Evolutionary conservation across 1,139 yeast species (phyloP).

Genomic region (Blastobotrys ciferrii): DNA sequence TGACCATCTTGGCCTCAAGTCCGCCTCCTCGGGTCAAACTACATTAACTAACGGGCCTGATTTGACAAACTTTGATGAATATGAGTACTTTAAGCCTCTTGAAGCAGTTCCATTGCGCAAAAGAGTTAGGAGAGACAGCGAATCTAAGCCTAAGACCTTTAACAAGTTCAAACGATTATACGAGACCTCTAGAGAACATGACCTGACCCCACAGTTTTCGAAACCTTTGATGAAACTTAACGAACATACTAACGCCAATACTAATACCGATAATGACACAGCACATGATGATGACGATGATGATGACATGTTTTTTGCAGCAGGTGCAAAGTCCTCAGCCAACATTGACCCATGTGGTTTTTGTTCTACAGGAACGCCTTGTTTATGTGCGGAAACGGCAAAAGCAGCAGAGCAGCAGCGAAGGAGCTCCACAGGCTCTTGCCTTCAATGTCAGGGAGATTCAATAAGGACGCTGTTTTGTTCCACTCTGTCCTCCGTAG

Average conservation of each 20-base stretch:
- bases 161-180: constrained; percentile 18
- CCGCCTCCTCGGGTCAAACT: constrained; percentile 7
- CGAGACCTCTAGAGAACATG: constrained; percentile 8
- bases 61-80: constrained; percentile 19
- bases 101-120: constrained; percentile 29
- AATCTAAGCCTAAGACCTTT: constrained; percentile 6
- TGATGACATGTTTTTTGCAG: constrained; percentile 3
- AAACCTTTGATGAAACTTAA: neutral
- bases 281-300: constrained; percentile 1
- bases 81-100: constrained; percentile 20
- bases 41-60: constrained; percentile 3
- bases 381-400: constrained; percentile 82
- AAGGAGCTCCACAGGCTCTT: constrained; percentile 56
- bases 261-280: neutral
- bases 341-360: constrained; percentile 63
- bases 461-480: constrained; percentile 83
- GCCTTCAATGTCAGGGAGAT: constrained; percentile 71
- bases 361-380: constrained; percentile 85
- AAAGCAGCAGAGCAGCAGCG: neutral
- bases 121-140: constrained; percentile 10
- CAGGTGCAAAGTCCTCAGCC: constrained; percentile 3
- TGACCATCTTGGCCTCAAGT: constrained; percentile 32
- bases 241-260: constrained; percentile 2
- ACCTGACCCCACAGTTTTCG: constrained; percentile 8
- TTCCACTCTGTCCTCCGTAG: constrained; percentile 53